Evolutionary conservation across 192 early-diverging fungal genomes (phyloP), one percentile per base, ranked within the genome.

Genomic region (Podochytrium sp.): DNA sequence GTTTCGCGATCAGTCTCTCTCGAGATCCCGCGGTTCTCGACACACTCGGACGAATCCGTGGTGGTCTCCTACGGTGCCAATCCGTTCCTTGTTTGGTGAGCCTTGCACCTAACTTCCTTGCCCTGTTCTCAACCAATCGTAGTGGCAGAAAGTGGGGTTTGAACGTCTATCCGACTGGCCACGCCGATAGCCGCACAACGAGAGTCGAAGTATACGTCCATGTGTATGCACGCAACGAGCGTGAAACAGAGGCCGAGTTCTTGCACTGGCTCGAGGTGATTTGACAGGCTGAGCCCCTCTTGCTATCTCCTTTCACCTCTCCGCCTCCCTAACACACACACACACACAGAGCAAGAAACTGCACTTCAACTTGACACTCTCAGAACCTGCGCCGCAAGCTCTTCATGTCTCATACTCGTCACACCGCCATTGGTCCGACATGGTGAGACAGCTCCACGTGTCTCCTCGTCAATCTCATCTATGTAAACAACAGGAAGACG

Each of bases 111-210:
- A 70, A 41, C 1, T 56, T 1, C n/a, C 0, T 56, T 1, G 30
- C 32, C 53, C 20, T 56, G 42, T 49, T 20, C 23, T 18, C 16
- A 16, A 16, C 0, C 60, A 33, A 38, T 30, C 1, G 29, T 35
- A 57, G 69, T 47, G 69, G 41, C 2, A 30, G 69, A 18, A 71
- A 71, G 41, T 71, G 69, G 69, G 69, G 69, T 16, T 1, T 71
- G 4, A 60, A 71, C 34, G 69, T 59, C 3, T 59, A 59, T 59
- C 69, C 69, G 30, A 43, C 25, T n/a, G 69, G 69, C 39, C 69
- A 71, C 57, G 10, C 6, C 25, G 43, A 51, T n/a, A n/a, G 25
- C 33, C 51, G 0, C 7, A 14, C 0, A 10, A 25, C 6, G 4
- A 12, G 69, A 3, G 42, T 71, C 39, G 69, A 71, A 3, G 69